These are phyloP conservation scores for Picea mariana DNA, from an alignment of 83 land plant genomes.

Conservation along the genomic window DNA sequence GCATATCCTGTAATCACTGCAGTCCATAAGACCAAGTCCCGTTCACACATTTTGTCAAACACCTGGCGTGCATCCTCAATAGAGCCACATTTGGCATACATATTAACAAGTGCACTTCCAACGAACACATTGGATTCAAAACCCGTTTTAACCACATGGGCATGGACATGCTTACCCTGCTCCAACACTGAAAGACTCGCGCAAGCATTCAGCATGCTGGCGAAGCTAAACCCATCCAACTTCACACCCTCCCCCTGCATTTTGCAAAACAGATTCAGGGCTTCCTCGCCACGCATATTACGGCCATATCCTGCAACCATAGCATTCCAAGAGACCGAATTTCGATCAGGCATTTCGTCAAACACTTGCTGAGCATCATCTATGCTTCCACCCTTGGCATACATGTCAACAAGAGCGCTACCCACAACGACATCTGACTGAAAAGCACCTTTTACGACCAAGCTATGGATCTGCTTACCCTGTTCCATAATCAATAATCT, in stretches of 20 bases:
- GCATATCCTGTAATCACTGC: too few relatives aligned
- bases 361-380: constrained; percentile 37
- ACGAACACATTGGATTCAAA: background rate
- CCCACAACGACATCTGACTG: constrained; percentile 24
- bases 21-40: too few relatives aligned
- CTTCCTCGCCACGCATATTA: constrained; percentile 20
- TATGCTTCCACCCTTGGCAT: constrained; percentile 41
- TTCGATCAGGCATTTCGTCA: constrained; percentile 29
- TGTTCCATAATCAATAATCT: constrained; percentile 7
- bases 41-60: too few relatives aligned
- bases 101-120: constrained; percentile 16
- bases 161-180: background rate
- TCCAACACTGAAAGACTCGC: constrained; percentile 17
- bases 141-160: background rate
- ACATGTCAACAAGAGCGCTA: constrained; percentile 12
- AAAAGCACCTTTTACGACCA: constrained; percentile 21
- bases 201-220: constrained; percentile 21
- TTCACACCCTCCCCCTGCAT: constrained; percentile 16
- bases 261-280: constrained; percentile 14
- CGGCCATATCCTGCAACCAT: constrained; percentile 26
- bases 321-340: constrained; percentile 26
- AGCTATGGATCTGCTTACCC: constrained; percentile 3
- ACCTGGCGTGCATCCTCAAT: too few relatives aligned
- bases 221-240: constrained; percentile 24
- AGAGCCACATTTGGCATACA: constrained; percentile 25